Evolutionary conservation across 176 grass and related monocot genomes (phyloP).

Genomic region (Otatea glauca): DNA sequence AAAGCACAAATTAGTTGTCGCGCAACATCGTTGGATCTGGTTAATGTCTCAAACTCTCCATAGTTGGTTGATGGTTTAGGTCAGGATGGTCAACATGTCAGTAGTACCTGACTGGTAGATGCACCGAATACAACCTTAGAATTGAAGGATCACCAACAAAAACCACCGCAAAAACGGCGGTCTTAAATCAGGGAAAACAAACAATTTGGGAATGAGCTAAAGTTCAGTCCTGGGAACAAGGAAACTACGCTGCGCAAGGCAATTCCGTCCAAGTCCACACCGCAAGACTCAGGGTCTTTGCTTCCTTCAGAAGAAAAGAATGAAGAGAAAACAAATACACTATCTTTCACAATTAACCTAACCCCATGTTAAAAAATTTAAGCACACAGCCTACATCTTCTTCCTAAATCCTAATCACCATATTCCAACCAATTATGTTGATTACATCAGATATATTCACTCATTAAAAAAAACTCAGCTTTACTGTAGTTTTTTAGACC

Average conservation of each 20-base stretch:
- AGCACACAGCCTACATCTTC: not conserved
- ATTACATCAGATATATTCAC: constrained; percentile 1
- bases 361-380: not conserved
- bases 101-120: not conserved
- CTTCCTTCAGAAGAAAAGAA: constrained; percentile 59
- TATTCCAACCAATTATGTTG: not conserved
- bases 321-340: not conserved
- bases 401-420: not conserved
- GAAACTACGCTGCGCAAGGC: constrained; percentile 16
- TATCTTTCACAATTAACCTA: not conserved
- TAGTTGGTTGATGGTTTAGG: constrained; percentile 2
- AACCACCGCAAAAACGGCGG: not conserved
- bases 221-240: constrained; percentile 16
- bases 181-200: not conserved
- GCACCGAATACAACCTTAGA: not conserved
- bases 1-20: not conserved
- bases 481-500: not conserved
- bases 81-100: not conserved
- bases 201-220: constrained; percentile 20
- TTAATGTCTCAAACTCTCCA: not conserved
- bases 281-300: constrained; percentile 34
- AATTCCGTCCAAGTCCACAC: not conserved
- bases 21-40: not conserved
- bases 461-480: not conserved
- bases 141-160: not conserved